phyloP scores from a whole-genome alignment of 1,284 basidiomycete species.

The Cryptococcus sp. region DNA sequence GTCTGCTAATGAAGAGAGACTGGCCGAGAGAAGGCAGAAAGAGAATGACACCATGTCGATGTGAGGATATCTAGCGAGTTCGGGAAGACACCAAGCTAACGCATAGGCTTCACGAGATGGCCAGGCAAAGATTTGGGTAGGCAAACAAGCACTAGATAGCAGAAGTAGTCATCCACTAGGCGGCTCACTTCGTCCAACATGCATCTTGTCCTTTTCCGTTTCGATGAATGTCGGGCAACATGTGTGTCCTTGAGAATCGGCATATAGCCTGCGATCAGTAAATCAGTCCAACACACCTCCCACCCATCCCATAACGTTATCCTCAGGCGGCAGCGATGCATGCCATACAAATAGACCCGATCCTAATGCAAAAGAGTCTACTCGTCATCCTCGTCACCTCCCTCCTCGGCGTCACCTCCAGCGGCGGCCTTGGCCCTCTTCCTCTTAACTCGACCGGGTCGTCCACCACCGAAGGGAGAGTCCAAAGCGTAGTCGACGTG shows the following conservation, averaged over 20 bases:
- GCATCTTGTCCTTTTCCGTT: no score
- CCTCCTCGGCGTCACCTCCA: conserved; percentile 84
- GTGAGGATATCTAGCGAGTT: conserved; percentile 19
- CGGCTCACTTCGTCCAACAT: no score
- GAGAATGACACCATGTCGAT: conserved; percentile 47
- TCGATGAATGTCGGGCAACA: no score
- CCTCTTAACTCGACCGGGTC: conserved; percentile 96
- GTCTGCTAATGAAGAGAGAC: conserved; percentile 35
- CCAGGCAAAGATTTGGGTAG: conserved; percentile 36
- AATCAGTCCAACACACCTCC: background rate
- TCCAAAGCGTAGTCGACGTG: conserved; percentile 99
- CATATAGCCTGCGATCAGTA: no score
- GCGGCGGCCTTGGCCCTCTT: conserved; percentile 93
- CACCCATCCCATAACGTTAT: background rate
- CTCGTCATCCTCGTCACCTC: conserved; percentile 79
- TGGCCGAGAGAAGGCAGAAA: conserved; percentile 38
- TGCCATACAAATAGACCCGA: background rate
- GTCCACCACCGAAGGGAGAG: conserved; percentile 95
- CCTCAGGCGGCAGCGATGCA: background rate
- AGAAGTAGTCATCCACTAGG: no score
- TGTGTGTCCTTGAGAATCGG: no score
- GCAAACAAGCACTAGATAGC: no score
- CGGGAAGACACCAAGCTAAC: conserved; percentile 2
- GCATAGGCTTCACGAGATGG: conserved; percentile 38
- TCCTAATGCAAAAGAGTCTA: conserved; percentile 16